Percentiles rank a stretch among this genome's conserved stretches.
Evolutionary conservation across 169 alveolate genomes (phyloP).

Genomic region (Amoebophrya sp.): DNA sequence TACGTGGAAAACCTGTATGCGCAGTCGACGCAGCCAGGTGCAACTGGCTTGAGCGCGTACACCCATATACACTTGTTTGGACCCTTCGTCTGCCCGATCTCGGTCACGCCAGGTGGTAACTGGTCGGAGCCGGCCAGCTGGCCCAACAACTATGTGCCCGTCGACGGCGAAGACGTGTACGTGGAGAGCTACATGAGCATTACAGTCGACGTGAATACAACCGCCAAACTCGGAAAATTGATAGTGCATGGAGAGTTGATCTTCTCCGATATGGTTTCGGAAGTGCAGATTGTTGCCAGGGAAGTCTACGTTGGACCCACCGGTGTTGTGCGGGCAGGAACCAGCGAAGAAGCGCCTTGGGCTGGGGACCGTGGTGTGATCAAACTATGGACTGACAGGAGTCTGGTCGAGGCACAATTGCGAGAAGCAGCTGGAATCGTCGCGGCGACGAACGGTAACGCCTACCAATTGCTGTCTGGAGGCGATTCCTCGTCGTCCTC

Average conservation of each 20-base stretch:
- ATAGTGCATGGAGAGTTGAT: not conserved
- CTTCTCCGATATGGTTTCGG: not conserved
- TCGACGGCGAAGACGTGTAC: constrained; percentile 11
- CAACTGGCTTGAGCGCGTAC: too few relatives aligned
- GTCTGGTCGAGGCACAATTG: too few relatives aligned
- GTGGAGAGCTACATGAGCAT: not conserved
- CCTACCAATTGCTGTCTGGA: too few relatives aligned
- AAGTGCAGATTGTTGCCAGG: not conserved
- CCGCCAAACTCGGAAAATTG: not conserved
- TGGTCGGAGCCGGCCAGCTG: constrained; percentile 12
- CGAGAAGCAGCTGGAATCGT: too few relatives aligned
- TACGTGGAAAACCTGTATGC: not conserved
- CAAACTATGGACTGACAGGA: not conserved
- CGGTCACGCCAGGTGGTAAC: not conserved
- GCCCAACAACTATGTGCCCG: not conserved
- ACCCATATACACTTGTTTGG: not conserved
- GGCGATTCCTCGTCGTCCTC: too few relatives aligned
- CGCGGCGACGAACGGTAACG: too few relatives aligned
- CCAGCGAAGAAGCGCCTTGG: not conserved
- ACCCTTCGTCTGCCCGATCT: not conserved
- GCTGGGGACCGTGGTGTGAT: not conserved
- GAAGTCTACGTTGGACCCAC: not conserved
- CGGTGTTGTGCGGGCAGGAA: not conserved
- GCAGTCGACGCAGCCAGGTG: too few relatives aligned
- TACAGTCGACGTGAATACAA: not conserved